Conservation (phyloP, 2,329 filamentous ascomycete species). For the Colletotrichum horii region DNA sequence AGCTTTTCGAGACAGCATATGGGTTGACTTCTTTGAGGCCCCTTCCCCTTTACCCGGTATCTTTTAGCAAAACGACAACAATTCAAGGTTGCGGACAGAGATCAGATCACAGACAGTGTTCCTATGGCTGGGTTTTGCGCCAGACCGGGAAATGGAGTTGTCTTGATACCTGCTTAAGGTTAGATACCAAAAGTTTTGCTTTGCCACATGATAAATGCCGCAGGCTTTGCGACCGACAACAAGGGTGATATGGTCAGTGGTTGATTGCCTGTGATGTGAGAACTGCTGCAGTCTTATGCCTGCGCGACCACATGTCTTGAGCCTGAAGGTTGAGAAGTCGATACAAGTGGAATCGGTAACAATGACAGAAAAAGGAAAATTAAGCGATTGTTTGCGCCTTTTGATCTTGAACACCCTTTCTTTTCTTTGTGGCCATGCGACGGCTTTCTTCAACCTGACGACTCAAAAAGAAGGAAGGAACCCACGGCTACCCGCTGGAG, state of each 20-base stretch:
- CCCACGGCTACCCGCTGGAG: not conserved
- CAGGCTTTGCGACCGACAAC: not conserved
- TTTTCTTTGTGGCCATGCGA: no score
- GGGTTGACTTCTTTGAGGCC: not conserved
- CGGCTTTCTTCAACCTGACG: not conserved
- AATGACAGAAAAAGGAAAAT: no score
- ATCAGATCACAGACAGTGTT: not conserved
- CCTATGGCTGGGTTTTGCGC: not conserved
- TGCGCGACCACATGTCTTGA: no score
- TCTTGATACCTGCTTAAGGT: fast-evolving
- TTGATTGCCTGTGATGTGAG: not conserved
- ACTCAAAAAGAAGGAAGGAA: not conserved
- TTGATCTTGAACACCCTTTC: no score
- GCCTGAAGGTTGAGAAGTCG: no score
- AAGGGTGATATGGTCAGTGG: not conserved
- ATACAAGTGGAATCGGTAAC: no score
- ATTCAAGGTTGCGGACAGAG: not conserved
- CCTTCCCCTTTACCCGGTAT: not conserved
- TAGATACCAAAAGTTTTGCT: not conserved
- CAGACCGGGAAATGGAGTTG: not conserved
- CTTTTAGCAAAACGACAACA: not conserved
- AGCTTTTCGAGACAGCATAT: not conserved
- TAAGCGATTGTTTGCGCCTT: no score
- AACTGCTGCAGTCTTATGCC: no score
- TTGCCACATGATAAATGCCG: not conserved